Percentiles rank a stretch among this genome's conserved stretches.
These are phyloP conservation scores for Pyrenochaeta sp. DNA, from an alignment of 2,329 filamentous ascomycete species.

Conservation along the genomic window DNA sequence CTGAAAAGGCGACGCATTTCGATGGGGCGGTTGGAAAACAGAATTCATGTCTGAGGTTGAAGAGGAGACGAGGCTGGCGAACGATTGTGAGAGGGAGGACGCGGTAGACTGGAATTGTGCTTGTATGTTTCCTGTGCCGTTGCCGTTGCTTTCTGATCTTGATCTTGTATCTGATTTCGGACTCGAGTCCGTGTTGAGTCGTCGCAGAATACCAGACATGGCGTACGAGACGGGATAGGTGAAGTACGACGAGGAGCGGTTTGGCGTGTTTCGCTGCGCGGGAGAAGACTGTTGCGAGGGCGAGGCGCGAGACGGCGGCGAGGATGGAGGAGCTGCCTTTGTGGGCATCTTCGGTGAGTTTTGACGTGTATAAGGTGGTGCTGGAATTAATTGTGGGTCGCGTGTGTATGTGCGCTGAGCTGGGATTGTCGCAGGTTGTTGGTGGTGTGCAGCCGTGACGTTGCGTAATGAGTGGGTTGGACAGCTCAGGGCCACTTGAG, in stretches of 20 bases:
- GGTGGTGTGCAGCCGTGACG: constrained; percentile 31
- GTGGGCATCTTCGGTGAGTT: constrained; percentile 33
- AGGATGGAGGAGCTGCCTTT: constrained; percentile 26
- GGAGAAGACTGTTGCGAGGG: constrained; percentile 1
- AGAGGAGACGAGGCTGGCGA: constrained; percentile 48
- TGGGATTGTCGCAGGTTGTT: constrained; percentile 20
- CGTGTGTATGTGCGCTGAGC: constrained; percentile 22
- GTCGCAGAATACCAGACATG: constrained; percentile 56
- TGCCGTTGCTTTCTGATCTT: constrained; percentile 14
- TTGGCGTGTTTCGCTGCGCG: constrained; percentile 16
- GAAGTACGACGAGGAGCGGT: constrained; percentile 54
- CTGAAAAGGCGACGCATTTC: constrained; percentile 80
- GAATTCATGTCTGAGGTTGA: constrained; percentile 58
- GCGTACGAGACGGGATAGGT: constrained; percentile 60
- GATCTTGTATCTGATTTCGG: constrained; percentile 15
- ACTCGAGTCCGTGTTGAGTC: constrained; percentile 55
- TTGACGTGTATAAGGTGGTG: constrained; percentile 9
- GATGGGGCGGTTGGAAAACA: constrained; percentile 68
- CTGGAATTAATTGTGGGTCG: constrained; percentile 35
- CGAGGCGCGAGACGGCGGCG: constrained; percentile 20
- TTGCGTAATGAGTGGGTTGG: constrained; percentile 36
- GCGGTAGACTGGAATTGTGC: constrained; percentile 33
- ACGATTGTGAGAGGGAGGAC: constrained; percentile 37
- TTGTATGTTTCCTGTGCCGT: constrained; percentile 17
- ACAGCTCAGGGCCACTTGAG: constrained; percentile 4